A percentile compares a stretch with the other conserved stretches of the same genome.
These are phyloP conservation scores for Magnusiomyces magnusii DNA, from an alignment of 1,139 yeast genomes.

Conservation along the genomic window DNA sequence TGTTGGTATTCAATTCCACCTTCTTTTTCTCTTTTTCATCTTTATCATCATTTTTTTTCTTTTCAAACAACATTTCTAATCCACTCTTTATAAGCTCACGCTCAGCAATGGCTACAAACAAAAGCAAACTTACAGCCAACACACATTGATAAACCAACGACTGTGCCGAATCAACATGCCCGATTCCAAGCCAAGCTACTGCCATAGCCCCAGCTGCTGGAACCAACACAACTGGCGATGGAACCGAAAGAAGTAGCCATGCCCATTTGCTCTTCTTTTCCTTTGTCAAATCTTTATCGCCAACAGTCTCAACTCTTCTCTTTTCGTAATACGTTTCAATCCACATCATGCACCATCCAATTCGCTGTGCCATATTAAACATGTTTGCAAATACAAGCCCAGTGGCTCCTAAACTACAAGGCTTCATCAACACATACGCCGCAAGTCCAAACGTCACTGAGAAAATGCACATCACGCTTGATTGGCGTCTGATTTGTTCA, in stretches of 20 bases:
- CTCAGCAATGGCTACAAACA: neutral
- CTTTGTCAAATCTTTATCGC: no score
- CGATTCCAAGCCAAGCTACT: conserved; percentile 1
- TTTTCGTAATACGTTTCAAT: no score
- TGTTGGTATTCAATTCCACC: neutral
- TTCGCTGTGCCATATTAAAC: conserved; percentile 34
- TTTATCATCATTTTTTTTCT: no score
- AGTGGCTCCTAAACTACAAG: conserved; percentile 33
- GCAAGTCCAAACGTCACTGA: conserved; percentile 32
- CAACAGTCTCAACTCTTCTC: no score
- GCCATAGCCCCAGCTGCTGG: neutral
- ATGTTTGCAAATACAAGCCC: conserved; percentile 39
- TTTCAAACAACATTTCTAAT: no score
- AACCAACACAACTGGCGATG: neutral
- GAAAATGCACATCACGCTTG: conserved; percentile 32
- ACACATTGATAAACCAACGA: neutral
- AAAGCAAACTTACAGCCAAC: neutral
- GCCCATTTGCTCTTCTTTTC: no score
- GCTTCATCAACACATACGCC: conserved; percentile 32
- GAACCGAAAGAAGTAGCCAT: conserved; percentile 1
- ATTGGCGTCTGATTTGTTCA: conserved; percentile 47
- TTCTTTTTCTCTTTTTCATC: neutral
- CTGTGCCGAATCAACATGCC: neutral
- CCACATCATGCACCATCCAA: conserved; percentile 32
- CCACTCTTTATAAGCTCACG: neutral